Base-by-base conservation (phyloP, 169 alveolate genomes). In the Cardiosporidium cionae region DNA sequence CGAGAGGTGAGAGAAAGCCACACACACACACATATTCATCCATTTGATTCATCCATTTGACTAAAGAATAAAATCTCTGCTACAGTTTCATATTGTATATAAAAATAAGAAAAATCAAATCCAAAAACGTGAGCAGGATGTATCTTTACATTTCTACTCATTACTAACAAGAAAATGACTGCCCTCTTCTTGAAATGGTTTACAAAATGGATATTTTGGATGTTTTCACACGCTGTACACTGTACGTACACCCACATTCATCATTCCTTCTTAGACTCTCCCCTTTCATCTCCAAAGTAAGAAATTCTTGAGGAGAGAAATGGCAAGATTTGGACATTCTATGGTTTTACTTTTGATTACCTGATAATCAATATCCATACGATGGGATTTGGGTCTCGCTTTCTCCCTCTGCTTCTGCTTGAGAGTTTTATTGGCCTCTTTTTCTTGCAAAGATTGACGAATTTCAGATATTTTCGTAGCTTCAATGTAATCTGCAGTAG, bases 361-460 rank as follows among this genome's bases (percentile, higher is more conserved):
- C 76, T 74, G 81, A 23, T 74, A 74, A 35, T 74, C 81, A 53
- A 52, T 34, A 4, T 54, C 65, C 25, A 37, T 78, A 76, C 93
- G 92, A 87, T 97, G 95, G 86, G 98, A 79, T 82, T 95, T 96
- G 23, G 99, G 99, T 53, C 98, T 90, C 87, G 94, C 97, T 88
- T 98, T 94, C 79, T 95, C 98, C 78, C 98, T 79, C 92, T 94
- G 90, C 86, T 95, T 93, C 86, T 97, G 97, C 84, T 95, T 94
- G 67, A 96, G 85, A 44, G 95, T 83, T 65, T 93, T 94, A 66
- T 92, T 93, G n/a, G 93, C 93, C 80, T 96, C 99, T 83, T 93
- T 90, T 78, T 91, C 98, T 53, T 80, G 82, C 72, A 94, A 87
- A 89, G 90, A 94, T 86, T 89, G 89, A 63, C 96, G 87, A 34